These are phyloP conservation scores for Alternaria brassicae DNA, from an alignment of 2,329 filamentous ascomycete genomes.

Conservation along the genomic window DNA sequence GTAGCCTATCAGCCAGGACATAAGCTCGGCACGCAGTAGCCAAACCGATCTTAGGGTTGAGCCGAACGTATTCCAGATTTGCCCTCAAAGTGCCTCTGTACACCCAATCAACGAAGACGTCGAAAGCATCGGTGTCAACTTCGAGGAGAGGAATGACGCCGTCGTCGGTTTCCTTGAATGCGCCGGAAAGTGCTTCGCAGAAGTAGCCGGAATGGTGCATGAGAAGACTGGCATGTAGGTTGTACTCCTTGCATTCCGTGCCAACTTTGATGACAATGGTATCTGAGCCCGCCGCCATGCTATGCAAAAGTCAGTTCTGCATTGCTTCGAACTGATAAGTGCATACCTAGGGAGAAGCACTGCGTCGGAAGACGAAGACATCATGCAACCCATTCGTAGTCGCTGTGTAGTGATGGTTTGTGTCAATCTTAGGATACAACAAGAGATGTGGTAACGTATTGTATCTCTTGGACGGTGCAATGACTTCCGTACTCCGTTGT, in stretches of 20 bases:
- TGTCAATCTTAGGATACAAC: background rate
- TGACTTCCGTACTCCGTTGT: background rate
- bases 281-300: background rate
- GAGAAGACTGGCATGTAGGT: constrained; percentile 1
- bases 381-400: background rate
- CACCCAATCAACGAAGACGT: background rate
- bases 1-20: background rate
- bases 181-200: constrained; percentile 1
- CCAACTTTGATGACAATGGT: constrained; percentile 10
- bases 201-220: constrained; percentile 5
- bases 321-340: no score
- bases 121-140: background rate
- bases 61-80: background rate
- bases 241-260: background rate
- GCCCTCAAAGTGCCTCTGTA: background rate
- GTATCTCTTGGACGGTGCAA: background rate
- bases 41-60: background rate
- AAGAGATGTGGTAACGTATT: background rate
- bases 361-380: background rate
- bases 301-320: background rate
- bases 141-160: background rate
- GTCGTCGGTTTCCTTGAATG: background rate
- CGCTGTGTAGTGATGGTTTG: background rate
- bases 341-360: background rate
- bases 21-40: background rate